Base-by-base conservation (phyloP, 352 stramenopile genomes). In the Pythium rishiriense region DNA sequence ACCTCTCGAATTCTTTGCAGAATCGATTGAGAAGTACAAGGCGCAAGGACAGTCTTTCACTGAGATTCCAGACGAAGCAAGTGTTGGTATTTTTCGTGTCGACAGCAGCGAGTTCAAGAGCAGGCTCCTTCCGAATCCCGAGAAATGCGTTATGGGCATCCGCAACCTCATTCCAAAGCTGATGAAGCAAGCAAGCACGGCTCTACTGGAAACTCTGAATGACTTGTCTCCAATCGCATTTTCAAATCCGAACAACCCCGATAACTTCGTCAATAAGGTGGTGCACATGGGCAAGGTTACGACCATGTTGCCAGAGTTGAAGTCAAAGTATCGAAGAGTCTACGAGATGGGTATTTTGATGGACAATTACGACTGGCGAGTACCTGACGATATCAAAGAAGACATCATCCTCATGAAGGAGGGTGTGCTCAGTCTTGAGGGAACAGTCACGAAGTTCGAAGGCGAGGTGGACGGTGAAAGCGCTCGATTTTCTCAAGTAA, bases 341-440 rank as follows among this genome's bases (percentile, higher is more conserved):
- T 90, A 89, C 35, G 83, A 93, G 51, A 93, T 97, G 83, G 88
- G 82, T 3, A 76, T 90, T 11, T 74, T 98, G 43, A 97, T 98
- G 90, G 87, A 97, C 41, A 91, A 93, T 35, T 94, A 97, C 64
- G 74, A 88, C 9, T 98, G 94, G 94, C 75, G 83, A 17, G 78
- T 98, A 3, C 88, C 91, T 0, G 94, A 98, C 33, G 79, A 98
- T 25, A 84, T 98, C 62, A 96, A 97, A 54, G 93, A 97, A 53
- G 79, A 97, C 57, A 94, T 98, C 51, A 89, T 97, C 51, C 86
- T 98, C 43, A 92, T 98, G 82, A 97, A 97, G 35, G 89, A 98
- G 67, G 88, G 93, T 8, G 91, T 98, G 1, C 64, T 91, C 41
- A 88, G 82, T 41, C 73, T 98, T 1, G 94, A 98, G 72, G 84